Evolutionary conservation across 805 yeast species (phyloP).

Genomic region (Candida insectorum): DNA sequence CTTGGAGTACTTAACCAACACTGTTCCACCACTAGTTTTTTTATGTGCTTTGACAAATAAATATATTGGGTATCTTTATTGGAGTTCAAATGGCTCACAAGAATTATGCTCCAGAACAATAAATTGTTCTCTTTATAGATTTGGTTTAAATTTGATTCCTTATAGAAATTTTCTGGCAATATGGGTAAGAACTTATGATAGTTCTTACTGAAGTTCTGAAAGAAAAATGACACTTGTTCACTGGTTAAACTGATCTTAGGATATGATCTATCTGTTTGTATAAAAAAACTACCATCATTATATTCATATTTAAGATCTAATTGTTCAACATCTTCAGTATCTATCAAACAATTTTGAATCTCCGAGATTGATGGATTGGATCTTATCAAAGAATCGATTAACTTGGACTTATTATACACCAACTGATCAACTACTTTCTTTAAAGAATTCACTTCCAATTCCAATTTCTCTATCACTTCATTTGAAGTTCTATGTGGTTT

Average conservation of each 20-base stretch:
- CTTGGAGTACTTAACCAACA: slow-evolving; percentile 47
- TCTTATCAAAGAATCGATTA: slow-evolving; percentile 7
- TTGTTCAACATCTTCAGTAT: slow-evolving; percentile 4
- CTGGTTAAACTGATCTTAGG: slow-evolving; percentile 5
- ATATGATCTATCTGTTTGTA: background rate
- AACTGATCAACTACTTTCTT: slow-evolving; percentile 20
- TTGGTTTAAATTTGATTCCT: slow-evolving; percentile 12
- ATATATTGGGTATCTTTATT: slow-evolving; percentile 16
- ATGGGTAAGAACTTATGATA: slow-evolving; percentile 33
- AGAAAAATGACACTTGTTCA: slow-evolving; percentile 5
- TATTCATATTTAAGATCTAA: background rate
- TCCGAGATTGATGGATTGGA: slow-evolving; percentile 19
- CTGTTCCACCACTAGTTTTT: slow-evolving; percentile 34
- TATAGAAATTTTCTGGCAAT: slow-evolving; percentile 22
- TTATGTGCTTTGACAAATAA: slow-evolving; percentile 28
- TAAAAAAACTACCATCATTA: slow-evolving; percentile 6
- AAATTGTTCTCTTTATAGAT: slow-evolving; percentile 27
- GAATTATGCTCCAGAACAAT: slow-evolving; percentile 40
- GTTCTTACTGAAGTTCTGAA: slow-evolving; percentile 21
- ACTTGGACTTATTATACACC: slow-evolving; percentile 18
- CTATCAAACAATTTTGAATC: slow-evolving; percentile 21
- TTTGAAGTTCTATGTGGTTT: slow-evolving; percentile 46
- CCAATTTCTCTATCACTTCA: slow-evolving; percentile 21
- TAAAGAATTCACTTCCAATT: slow-evolving; percentile 22
- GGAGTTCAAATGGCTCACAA: slow-evolving; percentile 28